Evolutionary conservation across 2,329 filamentous ascomycete genomes (phyloP).

Genomic region (Aspergillus versicolor): DNA sequence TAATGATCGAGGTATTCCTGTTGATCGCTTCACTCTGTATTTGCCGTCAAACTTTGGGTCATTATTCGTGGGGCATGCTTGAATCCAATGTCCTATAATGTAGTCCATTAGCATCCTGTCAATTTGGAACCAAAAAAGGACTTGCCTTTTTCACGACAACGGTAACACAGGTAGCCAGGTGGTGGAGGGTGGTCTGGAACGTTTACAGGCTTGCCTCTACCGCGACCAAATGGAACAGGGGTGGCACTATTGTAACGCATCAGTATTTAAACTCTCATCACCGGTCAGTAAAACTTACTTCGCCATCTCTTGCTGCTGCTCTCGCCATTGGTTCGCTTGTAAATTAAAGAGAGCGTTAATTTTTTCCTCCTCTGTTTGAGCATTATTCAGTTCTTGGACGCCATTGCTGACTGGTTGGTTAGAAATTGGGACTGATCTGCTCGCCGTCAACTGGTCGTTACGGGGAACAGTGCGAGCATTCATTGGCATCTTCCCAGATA

Average conservation of each 20-base stretch:
- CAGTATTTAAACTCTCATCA: conserved; percentile 19
- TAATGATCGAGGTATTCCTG: conserved; percentile 93
- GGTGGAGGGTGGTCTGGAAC: conserved; percentile 92
- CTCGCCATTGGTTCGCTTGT: conserved; percentile 87
- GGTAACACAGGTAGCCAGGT: conserved; percentile 91
- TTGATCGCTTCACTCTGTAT: conserved; percentile 91
- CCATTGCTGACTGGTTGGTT: conserved; percentile 51
- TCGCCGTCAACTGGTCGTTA: conserved; percentile 55
- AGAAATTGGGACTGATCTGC: conserved; percentile 33
- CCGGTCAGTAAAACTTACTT: conserved; percentile 53
- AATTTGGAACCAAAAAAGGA: background rate
- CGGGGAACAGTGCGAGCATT: conserved; percentile 78
- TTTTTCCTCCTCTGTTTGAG: conserved; percentile 90
- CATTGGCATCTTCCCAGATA: conserved; percentile 91
- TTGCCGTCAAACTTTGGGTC: conserved; percentile 94
- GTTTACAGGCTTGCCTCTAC: conserved; percentile 52
- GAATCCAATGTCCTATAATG: conserved; percentile 86
- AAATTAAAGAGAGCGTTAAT: conserved; percentile 89
- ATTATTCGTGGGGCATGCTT: conserved; percentile 96
- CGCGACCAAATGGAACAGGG: conserved; percentile 42
- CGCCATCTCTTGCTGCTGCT: conserved; percentile 89
- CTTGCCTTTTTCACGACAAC: conserved; percentile 83
- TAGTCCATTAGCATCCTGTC: conserved; percentile 16
- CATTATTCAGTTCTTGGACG: conserved; percentile 67
- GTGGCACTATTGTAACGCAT: conserved; percentile 43